Evolutionary conservation across 345 rosid species (phyloP), one percentile per base, ranked within the genome.

Genomic region (Salix purpurea): DNA sequence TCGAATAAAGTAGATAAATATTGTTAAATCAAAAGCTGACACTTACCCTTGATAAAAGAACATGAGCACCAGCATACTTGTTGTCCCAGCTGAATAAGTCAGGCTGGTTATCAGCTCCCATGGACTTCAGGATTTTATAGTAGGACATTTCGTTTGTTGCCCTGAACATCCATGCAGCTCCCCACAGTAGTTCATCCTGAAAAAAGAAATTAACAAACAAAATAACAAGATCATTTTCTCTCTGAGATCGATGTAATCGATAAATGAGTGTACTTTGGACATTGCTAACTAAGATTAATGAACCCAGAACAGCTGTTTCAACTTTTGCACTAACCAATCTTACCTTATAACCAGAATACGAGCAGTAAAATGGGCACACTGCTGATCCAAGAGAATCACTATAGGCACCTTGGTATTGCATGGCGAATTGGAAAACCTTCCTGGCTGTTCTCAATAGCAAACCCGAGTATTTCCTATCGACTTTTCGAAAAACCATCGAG

Each of bases 51-150:
- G 97, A 81, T 1, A 94, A 84, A 65, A 94, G 92, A 73, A 94
- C 93, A 71, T 90, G 85, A 74, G 92, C 95, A n/a, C 98, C 97
- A 8, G 97, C 97, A 74, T 86, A 88, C 73, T 94, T 92, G 74
- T 94, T 90, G 86, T 94, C 97, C 98, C 98, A 94, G 83, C 98
- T 92, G 82, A 94, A 94, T 28, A 90, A 69, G 74, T 94, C 97
- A 2, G 97, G 90, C 30, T 89, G 88, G 30, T 93, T 97, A 81
- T 89, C 91, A 67, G 87, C 91, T 70, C 97, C 97, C 37, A 91
- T 39, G 1, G 97, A 86, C 74, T 89, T 89, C 40, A 94, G 56
- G 46, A 90, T 77, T 34, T 91, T 89, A 80, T 78, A 91, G 76
- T 94, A 92, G 46, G 79, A 87, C 5, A 75, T 83, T 62, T 91